Conservation (phyloP, 2,329 filamentous ascomycete genomes). For the Xylariaceae sp. region DNA sequence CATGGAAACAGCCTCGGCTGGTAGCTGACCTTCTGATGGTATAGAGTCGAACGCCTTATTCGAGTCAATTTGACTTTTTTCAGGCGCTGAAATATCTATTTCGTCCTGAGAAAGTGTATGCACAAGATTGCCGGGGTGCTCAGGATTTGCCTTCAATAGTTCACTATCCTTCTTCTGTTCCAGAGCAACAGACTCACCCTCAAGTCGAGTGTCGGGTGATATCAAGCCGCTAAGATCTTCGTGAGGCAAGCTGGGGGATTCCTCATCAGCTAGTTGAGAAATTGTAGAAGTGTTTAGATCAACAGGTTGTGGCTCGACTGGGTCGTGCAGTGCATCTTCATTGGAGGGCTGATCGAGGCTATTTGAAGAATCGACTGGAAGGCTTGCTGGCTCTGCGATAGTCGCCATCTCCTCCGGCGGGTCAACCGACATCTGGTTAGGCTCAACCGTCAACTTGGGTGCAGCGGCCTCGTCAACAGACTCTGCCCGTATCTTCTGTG, state of each 20-base stretch:
- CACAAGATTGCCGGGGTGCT: background rate
- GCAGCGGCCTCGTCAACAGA: conserved; percentile 1
- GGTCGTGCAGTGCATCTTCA: background rate
- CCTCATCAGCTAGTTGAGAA: conserved; percentile 15
- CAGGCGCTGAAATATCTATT: background rate
- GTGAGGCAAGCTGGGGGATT: background rate
- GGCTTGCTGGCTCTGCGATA: background rate
- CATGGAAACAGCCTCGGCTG: background rate
- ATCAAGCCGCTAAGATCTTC: background rate
- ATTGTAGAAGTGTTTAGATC: conserved; percentile 10
- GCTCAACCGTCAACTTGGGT: conserved; percentile 21
- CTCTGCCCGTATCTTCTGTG: conserved; percentile 24
- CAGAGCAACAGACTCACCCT: background rate
- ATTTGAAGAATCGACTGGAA: background rate
- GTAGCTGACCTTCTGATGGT: background rate
- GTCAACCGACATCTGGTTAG: conserved; percentile 10
- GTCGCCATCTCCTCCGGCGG: background rate
- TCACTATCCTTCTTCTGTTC: background rate
- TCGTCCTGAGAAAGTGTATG: background rate
- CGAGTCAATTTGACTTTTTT: background rate
- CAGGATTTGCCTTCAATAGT: background rate
- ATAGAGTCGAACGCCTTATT: background rate
- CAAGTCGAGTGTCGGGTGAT: background rate
- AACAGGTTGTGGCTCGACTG: background rate
- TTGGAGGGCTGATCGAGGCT: background rate